These are phyloP conservation scores for Lantana camara DNA, from an alignment of 257 asterid species.

Conservation along the genomic window DNA sequence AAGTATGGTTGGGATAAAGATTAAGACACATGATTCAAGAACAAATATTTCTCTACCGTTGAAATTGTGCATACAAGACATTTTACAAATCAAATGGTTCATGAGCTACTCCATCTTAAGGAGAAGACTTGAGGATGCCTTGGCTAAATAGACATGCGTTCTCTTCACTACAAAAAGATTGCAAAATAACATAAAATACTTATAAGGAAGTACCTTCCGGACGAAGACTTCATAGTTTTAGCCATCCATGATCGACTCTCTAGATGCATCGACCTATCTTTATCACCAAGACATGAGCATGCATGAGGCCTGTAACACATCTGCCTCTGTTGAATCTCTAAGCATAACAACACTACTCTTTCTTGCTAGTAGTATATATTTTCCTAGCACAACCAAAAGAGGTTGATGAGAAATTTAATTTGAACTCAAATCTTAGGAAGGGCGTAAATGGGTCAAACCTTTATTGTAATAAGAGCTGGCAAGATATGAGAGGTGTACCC, in stretches of 20 bases:
- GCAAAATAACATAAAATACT: conserved; percentile 10
- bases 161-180: background rate
- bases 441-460: conserved; percentile 46
- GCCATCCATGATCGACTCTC: conserved; percentile 87
- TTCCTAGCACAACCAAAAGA: conserved; percentile 47
- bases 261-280: conserved; percentile 42
- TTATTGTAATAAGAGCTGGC: conserved; percentile 64
- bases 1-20: conserved; percentile 15
- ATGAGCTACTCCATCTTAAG: background rate
- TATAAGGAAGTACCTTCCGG: conserved; percentile 72
- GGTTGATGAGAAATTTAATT: conserved; percentile 22
- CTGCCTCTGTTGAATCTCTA: conserved; percentile 74
- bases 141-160: background rate
- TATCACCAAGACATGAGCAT: conserved; percentile 65
- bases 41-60: background rate
- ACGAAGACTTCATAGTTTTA: conserved; percentile 60
- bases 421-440: conserved; percentile 18
- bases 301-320: conserved; percentile 68
- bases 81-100: background rate
- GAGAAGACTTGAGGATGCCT: background rate
- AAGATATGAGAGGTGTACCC: conserved; percentile 61
- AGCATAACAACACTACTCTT: conserved; percentile 60
- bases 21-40: background rate
- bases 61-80: background rate
- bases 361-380: conserved; percentile 59